These are phyloP conservation scores for Suhomyces kunorum DNA, from an alignment of 1,139 yeast genomes.

Conservation along the genomic window DNA sequence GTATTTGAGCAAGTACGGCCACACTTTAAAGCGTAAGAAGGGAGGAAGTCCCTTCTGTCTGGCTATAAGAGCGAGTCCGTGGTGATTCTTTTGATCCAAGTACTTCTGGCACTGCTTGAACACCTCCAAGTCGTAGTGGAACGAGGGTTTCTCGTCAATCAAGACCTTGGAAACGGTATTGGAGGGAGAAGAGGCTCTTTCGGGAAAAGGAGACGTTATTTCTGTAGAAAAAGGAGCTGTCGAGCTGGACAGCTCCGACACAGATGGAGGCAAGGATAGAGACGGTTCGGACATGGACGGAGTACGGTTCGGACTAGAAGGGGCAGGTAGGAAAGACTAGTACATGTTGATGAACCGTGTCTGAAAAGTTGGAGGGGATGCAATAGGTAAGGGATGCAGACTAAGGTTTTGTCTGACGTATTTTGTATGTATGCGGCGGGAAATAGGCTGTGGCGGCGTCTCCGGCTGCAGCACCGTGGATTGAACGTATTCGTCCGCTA, in stretches of 20 bases:
- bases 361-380: slow-evolving; percentile 1
- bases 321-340: not conserved
- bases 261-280: slow-evolving; percentile 7
- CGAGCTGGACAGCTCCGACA: not conserved
- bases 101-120: slow-evolving; percentile 42
- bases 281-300: slow-evolving; percentile 7
- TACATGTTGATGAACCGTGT: slow-evolving; percentile 4
- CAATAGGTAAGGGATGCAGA: not conserved
- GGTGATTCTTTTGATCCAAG: slow-evolving; percentile 54
- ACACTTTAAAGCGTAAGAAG: slow-evolving; percentile 68
- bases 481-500: slow-evolving; percentile 1
- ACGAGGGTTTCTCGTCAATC: slow-evolving; percentile 32
- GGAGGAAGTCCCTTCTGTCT: slow-evolving; percentile 89
- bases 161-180: not conserved
- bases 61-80: slow-evolving; percentile 76
- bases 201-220: slow-evolving; percentile 2
- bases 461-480: not conserved
- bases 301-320: not conserved
- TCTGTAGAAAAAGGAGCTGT: not conserved
- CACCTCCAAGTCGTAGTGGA: slow-evolving; percentile 43
- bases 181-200: slow-evolving; percentile 5
- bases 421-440: not conserved
- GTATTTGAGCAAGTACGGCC: slow-evolving; percentile 80
- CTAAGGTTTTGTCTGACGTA: not conserved
- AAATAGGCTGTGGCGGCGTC: not conserved